These are phyloP conservation scores for Corylus avellana DNA, from an alignment of 306 rosid species.

Conservation along the genomic window DNA sequence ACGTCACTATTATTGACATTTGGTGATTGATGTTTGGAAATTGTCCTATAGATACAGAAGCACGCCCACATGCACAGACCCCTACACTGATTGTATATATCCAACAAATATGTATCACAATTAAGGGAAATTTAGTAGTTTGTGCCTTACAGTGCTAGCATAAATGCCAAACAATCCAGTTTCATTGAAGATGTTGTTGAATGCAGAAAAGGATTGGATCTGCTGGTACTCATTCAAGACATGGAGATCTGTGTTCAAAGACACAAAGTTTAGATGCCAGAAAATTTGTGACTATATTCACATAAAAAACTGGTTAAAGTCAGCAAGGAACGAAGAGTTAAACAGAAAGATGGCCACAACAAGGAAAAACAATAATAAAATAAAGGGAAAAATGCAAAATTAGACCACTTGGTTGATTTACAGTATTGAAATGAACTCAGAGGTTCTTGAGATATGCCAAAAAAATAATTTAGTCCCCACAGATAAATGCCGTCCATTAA, in stretches of 20 bases:
- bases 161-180: slow-evolving; percentile 87
- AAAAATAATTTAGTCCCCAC: too few relatives aligned
- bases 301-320: neutral
- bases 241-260: slow-evolving; percentile 64
- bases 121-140: neutral
- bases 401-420: too few relatives aligned
- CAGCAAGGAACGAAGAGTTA: slow-evolving; percentile 18
- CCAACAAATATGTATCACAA: slow-evolving; percentile 1
- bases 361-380: neutral
- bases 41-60: neutral
- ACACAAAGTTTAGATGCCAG: slow-evolving; percentile 9
- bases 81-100: neutral
- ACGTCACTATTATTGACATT: neutral
- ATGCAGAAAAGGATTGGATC: slow-evolving; percentile 86
- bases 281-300: neutral
- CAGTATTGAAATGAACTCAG: too few relatives aligned
- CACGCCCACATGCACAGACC: neutral
- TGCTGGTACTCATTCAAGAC: slow-evolving; percentile 77
- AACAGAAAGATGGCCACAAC: neutral
- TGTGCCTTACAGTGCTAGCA: slow-evolving; percentile 75
- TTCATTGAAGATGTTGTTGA: slow-evolving; percentile 88
- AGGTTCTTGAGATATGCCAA: too few relatives aligned
- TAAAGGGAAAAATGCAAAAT: neutral
- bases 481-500: too few relatives aligned
- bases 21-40: neutral